A percentile compares a stretch with the other conserved stretches of the same genome.
Evolutionary conservation across 164 flowering plant species (phyloP).

Genomic region (Vitis labrusca): DNA sequence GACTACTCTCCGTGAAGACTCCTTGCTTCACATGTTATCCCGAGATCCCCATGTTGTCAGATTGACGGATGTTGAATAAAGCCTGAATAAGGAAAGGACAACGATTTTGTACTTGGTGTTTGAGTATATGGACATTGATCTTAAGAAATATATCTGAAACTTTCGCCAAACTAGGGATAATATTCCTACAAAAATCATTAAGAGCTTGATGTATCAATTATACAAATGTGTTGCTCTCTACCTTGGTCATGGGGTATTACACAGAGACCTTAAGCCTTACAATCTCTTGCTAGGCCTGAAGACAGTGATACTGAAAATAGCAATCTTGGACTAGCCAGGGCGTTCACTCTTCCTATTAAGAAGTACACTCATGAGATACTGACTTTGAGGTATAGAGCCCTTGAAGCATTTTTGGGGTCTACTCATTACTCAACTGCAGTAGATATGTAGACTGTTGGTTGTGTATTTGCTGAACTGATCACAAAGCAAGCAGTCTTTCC

Average conservation of each 20-base stretch:
- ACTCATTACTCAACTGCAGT: conserved; percentile 80
- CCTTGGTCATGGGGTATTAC: conserved; percentile 83
- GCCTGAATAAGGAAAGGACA: conserved; percentile 87
- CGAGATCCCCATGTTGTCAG: conserved; percentile 90
- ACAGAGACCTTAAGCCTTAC: conserved; percentile 74
- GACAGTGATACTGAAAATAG: conserved; percentile 70
- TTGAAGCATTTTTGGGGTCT: conserved; percentile 69
- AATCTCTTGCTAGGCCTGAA: conserved; percentile 88
- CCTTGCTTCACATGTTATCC: conserved; percentile 83
- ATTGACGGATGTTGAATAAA: conserved; percentile 88
- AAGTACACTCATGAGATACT: conserved; percentile 96
- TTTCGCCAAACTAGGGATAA: conserved; percentile 54
- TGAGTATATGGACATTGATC: conserved; percentile 93
- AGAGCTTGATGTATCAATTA: conserved; percentile 79
- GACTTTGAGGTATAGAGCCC: conserved; percentile 72
- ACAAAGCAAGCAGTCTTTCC: too few species aligned
- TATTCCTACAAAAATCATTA: conserved; percentile 31
- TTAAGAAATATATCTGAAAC: conserved; percentile 78
- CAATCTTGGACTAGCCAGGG: conserved; percentile 83
- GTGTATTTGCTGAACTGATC: too few species aligned
- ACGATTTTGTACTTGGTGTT: conserved; percentile 89
- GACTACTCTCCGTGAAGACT: conserved; percentile 89
- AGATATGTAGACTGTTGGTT: conserved; percentile 93
- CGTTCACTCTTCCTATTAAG: conserved; percentile 78
- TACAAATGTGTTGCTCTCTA: conserved; percentile 94